These are phyloP conservation scores for Suillus subaureus DNA, from an alignment of 768 basidiomycete species.

Conservation along the genomic window DNA sequence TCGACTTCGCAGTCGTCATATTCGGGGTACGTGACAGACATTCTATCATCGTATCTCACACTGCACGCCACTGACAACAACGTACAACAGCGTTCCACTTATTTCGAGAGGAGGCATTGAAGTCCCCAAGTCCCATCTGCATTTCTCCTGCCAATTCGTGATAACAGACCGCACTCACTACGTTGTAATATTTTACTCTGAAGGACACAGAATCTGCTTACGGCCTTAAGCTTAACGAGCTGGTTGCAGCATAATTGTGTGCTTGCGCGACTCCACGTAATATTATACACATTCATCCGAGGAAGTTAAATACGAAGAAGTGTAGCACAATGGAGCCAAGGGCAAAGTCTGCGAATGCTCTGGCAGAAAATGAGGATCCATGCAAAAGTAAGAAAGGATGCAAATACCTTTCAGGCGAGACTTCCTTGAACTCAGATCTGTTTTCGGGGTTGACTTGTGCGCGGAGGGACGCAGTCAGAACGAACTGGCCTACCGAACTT, in stretches of 20 bases:
- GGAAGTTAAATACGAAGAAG: conserved; percentile 98
- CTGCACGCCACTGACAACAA: conserved; percentile 10
- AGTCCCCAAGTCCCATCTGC: neutral
- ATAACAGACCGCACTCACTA: conserved; percentile 4
- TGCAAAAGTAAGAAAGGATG: neutral
- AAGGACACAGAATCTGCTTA: neutral
- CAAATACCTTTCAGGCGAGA: conserved; percentile 90
- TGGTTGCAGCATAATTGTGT: neutral
- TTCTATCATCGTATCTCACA: conserved; percentile 4
- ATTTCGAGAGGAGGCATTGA: conserved; percentile 59
- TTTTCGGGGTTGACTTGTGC: conserved; percentile 91
- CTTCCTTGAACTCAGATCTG: conserved; percentile 79
- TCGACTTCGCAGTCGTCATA: conserved; percentile 85
- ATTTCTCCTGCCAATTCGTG: conserved; percentile 5
- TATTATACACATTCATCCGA: conserved; percentile 58
- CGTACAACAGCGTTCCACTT: conserved; percentile 59
- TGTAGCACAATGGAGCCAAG: conserved; percentile 94
- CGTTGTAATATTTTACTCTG: neutral
- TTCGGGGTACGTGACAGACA: conserved; percentile 58
- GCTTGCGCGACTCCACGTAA: conserved; percentile 3
- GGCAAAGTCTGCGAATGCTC: conserved; percentile 97
- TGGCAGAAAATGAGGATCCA: conserved; percentile 33
- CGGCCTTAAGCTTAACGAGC: neutral
- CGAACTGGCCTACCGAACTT: conserved; percentile 95
- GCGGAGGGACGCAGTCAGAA: conserved; percentile 88